Evolutionary conservation across 1,284 basidiomycete genomes (phyloP).

Genomic region (Ceratobasidium sp.): DNA sequence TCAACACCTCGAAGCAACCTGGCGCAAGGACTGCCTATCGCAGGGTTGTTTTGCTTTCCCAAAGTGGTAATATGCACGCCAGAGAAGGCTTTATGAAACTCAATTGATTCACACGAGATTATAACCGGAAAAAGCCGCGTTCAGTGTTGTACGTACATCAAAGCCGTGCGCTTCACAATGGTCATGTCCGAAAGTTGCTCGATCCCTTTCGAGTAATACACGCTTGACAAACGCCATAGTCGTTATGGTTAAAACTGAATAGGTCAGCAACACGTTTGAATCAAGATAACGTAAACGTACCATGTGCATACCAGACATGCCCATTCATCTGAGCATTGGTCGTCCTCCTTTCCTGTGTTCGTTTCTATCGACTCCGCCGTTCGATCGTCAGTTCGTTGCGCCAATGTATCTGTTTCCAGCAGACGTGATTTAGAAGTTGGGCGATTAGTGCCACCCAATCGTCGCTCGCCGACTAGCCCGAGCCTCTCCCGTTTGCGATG

Average conservation of each 20-base stretch:
- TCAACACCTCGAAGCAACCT: too few relatives aligned
- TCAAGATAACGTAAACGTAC: conserved; percentile 58
- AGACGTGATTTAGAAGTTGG: conserved; percentile 22
- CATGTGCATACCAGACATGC: conserved; percentile 68
- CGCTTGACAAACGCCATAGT: conserved; percentile 41
- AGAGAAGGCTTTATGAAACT: too few relatives aligned
- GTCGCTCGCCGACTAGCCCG: conserved; percentile 54
- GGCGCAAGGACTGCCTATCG: too few relatives aligned
- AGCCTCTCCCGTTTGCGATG: conserved; percentile 64
- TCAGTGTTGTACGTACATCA: neutral
- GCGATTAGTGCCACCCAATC: conserved; percentile 43
- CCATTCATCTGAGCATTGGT: conserved; percentile 57
- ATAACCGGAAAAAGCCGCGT: neutral
- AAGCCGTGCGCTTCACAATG: neutral
- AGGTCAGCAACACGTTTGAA: neutral
- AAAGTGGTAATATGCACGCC: too few relatives aligned
- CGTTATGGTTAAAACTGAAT: conserved; percentile 30
- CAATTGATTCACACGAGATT: neutral
- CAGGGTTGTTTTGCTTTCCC: too few relatives aligned
- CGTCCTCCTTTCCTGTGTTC: conserved; percentile 45
- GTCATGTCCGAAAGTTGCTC: neutral
- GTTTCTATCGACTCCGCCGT: conserved; percentile 49
- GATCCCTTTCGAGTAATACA: conserved; percentile 9
- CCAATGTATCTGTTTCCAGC: conserved; percentile 46
- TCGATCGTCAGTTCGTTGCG: conserved; percentile 33